phyloP scores from a whole-genome alignment of 2,329 filamentous ascomycete genomes.

The Albifimbria verrucaria region DNA sequence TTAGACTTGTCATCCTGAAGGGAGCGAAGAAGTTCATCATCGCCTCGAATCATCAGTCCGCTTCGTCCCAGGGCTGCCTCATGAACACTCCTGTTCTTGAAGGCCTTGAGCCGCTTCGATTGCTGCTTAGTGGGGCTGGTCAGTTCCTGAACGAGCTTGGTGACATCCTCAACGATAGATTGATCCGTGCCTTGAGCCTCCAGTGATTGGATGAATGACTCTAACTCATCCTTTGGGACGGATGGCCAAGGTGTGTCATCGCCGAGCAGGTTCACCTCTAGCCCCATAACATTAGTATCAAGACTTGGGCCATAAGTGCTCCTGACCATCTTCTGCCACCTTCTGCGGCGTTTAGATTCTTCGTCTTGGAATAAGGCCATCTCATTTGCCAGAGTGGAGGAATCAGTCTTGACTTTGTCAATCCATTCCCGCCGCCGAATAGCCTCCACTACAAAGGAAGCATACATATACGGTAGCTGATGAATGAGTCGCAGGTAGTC shows the following conservation, averaged over 20 bases:
- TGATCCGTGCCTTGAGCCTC: constrained; percentile 63
- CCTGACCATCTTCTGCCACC: constrained; percentile 85
- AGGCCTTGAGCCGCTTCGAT: constrained; percentile 81
- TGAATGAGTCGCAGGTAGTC: constrained; percentile 77
- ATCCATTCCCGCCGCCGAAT: constrained; percentile 86
- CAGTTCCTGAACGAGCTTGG: constrained; percentile 74
- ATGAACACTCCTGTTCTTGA: constrained; percentile 94
- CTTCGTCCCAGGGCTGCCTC: constrained; percentile 86
- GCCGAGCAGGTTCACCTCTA: constrained; percentile 82
- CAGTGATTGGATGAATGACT: constrained; percentile 67
- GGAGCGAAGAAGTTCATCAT: constrained; percentile 73
- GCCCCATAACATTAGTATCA: constrained; percentile 67
- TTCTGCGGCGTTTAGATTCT: constrained; percentile 81
- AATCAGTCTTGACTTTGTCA: constrained; percentile 85
- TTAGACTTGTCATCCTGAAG: constrained; percentile 81
- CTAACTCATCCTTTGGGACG: constrained; percentile 71
- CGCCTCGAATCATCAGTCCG: constrained; percentile 79
- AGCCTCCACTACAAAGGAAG: constrained; percentile 81
- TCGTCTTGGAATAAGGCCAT: constrained; percentile 91
- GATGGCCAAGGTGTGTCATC: constrained; percentile 78
- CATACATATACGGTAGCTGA: constrained; percentile 84
- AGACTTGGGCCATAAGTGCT: constrained; percentile 66
- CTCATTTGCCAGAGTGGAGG: constrained; percentile 84
- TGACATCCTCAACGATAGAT: constrained; percentile 66
- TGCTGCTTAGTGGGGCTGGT: constrained; percentile 82